These are phyloP conservation scores for Plectosphaerella cucumerina DNA, from an alignment of 2,329 filamentous ascomycete genomes.

Conservation along the genomic window DNA sequence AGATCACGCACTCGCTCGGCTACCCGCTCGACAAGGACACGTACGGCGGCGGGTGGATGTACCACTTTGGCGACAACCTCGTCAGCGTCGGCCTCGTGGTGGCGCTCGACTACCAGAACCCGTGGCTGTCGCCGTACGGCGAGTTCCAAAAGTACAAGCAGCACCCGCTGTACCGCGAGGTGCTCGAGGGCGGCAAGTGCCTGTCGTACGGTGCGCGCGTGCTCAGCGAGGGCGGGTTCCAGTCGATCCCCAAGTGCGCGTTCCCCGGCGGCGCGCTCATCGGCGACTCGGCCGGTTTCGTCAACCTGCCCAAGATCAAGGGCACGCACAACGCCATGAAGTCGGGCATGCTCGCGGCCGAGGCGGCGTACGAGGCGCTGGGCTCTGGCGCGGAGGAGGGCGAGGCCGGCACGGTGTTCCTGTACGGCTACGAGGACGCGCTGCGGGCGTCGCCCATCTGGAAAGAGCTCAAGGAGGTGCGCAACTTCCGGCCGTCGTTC, in stretches of 20 bases:
- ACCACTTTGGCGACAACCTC: slow-evolving; percentile 97
- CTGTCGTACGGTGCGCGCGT: slow-evolving; percentile 93
- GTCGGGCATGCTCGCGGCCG: slow-evolving; percentile 92
- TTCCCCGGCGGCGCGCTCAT: slow-evolving; percentile 96
- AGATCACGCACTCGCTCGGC: slow-evolving; percentile 86
- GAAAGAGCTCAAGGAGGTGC: slow-evolving; percentile 90
- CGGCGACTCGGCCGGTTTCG: slow-evolving; percentile 91
- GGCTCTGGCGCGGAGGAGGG: slow-evolving; percentile 22
- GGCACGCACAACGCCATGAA: slow-evolving; percentile 98
- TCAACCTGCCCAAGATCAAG: slow-evolving; percentile 98
- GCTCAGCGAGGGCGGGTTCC: slow-evolving; percentile 91
- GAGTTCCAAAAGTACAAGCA: slow-evolving; percentile 99
- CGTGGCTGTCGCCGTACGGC: slow-evolving; percentile 90
- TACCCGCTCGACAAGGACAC: slow-evolving; percentile 85
- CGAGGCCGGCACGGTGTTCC: slow-evolving; percentile 68
- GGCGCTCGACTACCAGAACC: slow-evolving; percentile 92
- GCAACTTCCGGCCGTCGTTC: slow-evolving; percentile 97
- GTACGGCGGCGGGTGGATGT: slow-evolving; percentile 98
- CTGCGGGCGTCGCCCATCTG: slow-evolving; percentile 85
- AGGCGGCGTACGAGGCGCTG: slow-evolving; percentile 81
- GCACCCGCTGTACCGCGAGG: slow-evolving; percentile 81
- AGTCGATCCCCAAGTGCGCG: slow-evolving; percentile 94
- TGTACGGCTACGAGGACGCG: slow-evolving; percentile 90
- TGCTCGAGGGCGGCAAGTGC: slow-evolving; percentile 94
- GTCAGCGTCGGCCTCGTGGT: slow-evolving; percentile 90